Conservation (phyloP, 305 asterid genomes). For the Solanum chacoense region DNA sequence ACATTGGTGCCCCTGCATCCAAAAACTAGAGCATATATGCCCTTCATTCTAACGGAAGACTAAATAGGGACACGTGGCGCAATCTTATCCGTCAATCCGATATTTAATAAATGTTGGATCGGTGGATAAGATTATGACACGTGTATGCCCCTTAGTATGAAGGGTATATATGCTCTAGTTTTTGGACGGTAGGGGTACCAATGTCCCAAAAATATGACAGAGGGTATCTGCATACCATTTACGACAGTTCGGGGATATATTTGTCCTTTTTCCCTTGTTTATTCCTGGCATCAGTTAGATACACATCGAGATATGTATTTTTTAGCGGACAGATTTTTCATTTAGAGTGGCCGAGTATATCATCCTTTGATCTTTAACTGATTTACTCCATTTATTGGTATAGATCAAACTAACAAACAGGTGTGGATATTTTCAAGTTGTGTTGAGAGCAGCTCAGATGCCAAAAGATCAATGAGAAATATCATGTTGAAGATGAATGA, state of each 20-base stretch:
- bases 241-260: not conserved
- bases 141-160: no score
- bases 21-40: no score
- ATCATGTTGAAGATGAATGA: not conserved
- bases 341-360: not conserved
- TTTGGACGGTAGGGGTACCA: no score
- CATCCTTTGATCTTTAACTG: not conserved
- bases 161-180: no score
- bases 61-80: no score
- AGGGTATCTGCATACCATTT: not conserved
- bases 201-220: not conserved
- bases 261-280: not conserved
- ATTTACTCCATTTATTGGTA: not conserved
- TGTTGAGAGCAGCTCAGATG: not conserved
- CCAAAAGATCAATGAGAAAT: not conserved
- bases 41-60: no score
- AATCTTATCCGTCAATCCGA: no score
- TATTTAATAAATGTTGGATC: no score
- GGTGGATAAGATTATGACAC: no score
- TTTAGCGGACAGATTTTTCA: not conserved
- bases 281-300: not conserved
- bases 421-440: not conserved
- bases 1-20: no score
- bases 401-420: not conserved
- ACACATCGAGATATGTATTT: not conserved